A percentile compares a stretch with the other conserved stretches of the same genome.
Evolutionary conservation across 2,329 filamentous ascomycete species (phyloP).

Genomic region (Trichoderma endophyticum): DNA sequence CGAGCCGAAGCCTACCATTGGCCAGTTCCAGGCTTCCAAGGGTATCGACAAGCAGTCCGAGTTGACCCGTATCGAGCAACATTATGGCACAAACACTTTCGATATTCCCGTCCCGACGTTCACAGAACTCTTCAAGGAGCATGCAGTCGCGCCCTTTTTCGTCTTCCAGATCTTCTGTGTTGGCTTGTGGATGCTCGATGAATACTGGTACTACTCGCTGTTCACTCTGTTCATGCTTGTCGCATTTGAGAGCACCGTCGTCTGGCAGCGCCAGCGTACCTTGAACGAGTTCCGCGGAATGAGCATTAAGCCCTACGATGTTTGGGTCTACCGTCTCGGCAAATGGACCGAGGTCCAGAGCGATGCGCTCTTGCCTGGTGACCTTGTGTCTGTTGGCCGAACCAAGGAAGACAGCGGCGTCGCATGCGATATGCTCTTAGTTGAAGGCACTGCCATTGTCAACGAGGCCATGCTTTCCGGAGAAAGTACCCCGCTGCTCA

Average conservation of each 20-base stretch:
- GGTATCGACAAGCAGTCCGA: slow-evolving; percentile 74
- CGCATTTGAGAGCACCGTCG: slow-evolving; percentile 94
- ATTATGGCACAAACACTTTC: slow-evolving; percentile 95
- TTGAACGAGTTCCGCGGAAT: slow-evolving; percentile 96
- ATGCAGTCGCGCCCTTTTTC: slow-evolving; percentile 97
- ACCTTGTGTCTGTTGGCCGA: slow-evolving; percentile 85
- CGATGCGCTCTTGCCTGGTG: slow-evolving; percentile 88
- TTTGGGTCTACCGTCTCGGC: slow-evolving; percentile 83
- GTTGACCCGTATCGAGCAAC: slow-evolving; percentile 75
- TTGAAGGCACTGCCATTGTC: slow-evolving; percentile 94
- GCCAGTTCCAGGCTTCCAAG: slow-evolving; percentile 72
- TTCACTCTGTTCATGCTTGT: slow-evolving; percentile 99
- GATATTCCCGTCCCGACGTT: slow-evolving; percentile 97
- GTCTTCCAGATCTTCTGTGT: slow-evolving; percentile 99
- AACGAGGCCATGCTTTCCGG: slow-evolving; percentile 99
- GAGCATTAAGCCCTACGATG: slow-evolving; percentile 98
- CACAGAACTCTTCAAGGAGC: slow-evolving; percentile 93
- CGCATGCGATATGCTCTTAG: slow-evolving; percentile 92
- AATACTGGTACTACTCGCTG: slow-evolving; percentile 99
- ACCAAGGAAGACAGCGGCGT: slow-evolving; percentile 97
- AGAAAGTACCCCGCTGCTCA: slow-evolving; percentile 93
- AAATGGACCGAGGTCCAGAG: slow-evolving; percentile 88
- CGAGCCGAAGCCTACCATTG: slow-evolving; percentile 77
- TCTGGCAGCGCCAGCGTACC: slow-evolving; percentile 97
- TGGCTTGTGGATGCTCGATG: slow-evolving; percentile 95